Conservation (phyloP, 495 filamentous ascomycete genomes). For the Aspergillus kassunensis region DNA sequence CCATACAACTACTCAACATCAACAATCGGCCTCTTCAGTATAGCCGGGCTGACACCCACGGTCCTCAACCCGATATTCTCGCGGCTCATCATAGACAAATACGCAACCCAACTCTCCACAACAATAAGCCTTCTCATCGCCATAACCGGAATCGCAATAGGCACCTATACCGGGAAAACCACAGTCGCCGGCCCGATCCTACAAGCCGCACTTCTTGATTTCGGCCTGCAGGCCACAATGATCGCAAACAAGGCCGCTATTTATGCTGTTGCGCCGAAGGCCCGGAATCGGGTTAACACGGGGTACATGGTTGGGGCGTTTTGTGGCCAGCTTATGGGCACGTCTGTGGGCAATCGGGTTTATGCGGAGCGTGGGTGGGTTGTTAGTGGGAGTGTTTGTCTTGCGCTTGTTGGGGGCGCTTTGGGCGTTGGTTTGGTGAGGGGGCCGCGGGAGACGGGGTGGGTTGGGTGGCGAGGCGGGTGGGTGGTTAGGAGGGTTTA, state of each 20-base stretch:
- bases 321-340: conserved; percentile 72
- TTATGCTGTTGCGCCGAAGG: conserved; percentile 67
- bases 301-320: conserved; percentile 76
- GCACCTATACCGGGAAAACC: conserved; percentile 62
- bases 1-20: conserved; percentile 67
- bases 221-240: conserved; percentile 70
- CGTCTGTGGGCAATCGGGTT: conserved; percentile 64
- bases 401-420: conserved; percentile 61
- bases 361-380: conserved; percentile 71
- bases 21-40: conserved; percentile 70
- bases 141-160: conserved; percentile 61
- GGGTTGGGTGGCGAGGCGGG: conserved; percentile 74
- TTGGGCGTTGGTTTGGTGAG: conserved; percentile 53
- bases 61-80: conserved; percentile 63
- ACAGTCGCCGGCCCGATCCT: conserved; percentile 71
- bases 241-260: conserved; percentile 71
- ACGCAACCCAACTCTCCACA: conserved; percentile 62
- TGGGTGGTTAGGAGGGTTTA: not conserved
- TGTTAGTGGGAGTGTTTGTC: conserved; percentile 60
- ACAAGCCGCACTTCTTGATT: conserved; percentile 68
- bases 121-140: conserved; percentile 56
- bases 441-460: conserved; percentile 66
- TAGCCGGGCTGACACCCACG: conserved; percentile 71
- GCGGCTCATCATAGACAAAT: conserved; percentile 64
- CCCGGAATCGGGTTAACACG: conserved; percentile 75